Evolutionary conservation across 169 alveolate genomes (phyloP).

Genomic region (Plasmodium billcollinsi): DNA sequence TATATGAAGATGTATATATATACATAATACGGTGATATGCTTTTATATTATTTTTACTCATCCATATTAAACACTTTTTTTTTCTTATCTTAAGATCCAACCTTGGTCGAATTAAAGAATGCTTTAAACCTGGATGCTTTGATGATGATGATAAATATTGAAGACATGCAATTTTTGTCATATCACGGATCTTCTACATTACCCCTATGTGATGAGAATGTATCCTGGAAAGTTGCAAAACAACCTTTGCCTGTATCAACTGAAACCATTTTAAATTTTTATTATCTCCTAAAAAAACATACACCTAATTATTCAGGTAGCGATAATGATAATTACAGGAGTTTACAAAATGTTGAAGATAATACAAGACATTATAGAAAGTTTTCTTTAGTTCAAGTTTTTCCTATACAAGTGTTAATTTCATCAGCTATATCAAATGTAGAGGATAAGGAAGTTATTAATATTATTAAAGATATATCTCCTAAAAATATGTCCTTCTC

Average conservation of each 20-base stretch:
- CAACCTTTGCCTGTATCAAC: slow-evolving; percentile 90
- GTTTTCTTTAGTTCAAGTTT: slow-evolving; percentile 87
- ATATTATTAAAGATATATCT: slow-evolving; percentile 10
- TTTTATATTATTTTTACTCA: no score
- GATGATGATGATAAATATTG: slow-evolving; percentile 89
- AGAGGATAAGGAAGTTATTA: slow-evolving; percentile 15
- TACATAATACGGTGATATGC: not conserved
- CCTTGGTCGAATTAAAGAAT: slow-evolving; percentile 79
- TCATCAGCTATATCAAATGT: slow-evolving; percentile 74
- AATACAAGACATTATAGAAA: slow-evolving; percentile 83
- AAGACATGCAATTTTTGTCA: slow-evolving; percentile 85
- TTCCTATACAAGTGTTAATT: slow-evolving; percentile 87
- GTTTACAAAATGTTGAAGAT: slow-evolving; percentile 84
- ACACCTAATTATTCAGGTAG: slow-evolving; percentile 71
- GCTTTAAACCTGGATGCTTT: slow-evolving; percentile 86
- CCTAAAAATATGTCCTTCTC: slow-evolving; percentile 9
- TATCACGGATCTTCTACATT: slow-evolving; percentile 89
- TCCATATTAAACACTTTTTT: not conserved
- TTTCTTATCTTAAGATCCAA: slow-evolving; percentile 54
- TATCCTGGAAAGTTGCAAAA: slow-evolving; percentile 90
- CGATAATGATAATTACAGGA: slow-evolving; percentile 81
- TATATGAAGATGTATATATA: not conserved
- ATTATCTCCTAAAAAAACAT: slow-evolving; percentile 86
- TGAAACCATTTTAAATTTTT: slow-evolving; percentile 86
- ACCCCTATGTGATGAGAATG: slow-evolving; percentile 88